Percentiles rank a stretch among this genome's conserved stretches.
phyloP scores from a whole-genome alignment of 805 yeast species.

The Lipomyces lipofer region DNA sequence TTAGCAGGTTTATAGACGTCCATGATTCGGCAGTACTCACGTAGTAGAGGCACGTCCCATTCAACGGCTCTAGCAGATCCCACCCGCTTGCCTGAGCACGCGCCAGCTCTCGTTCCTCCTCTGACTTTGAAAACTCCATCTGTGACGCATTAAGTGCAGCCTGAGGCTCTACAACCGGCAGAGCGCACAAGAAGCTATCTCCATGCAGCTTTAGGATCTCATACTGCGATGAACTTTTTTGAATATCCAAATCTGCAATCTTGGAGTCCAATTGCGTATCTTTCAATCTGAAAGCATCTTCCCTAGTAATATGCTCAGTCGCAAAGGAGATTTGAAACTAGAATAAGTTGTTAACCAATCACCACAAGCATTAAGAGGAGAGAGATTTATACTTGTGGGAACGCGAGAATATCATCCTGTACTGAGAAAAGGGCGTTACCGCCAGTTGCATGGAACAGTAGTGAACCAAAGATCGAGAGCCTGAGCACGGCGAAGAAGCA shows the following conservation, averaged over 20 bases:
- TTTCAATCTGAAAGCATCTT: not conserved
- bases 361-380: not conserved
- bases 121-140: slow-evolving; percentile 19
- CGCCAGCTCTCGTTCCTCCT: slow-evolving; percentile 27
- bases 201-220: slow-evolving; percentile 17
- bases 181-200: slow-evolving; percentile 14
- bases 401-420: slow-evolving; percentile 30
- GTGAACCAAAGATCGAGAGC: too few relatives aligned
- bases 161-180: slow-evolving; percentile 17
- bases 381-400: slow-evolving; percentile 30
- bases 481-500: too few relatives aligned
- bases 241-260: not conserved
- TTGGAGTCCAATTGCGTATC: not conserved
- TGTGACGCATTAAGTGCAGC: slow-evolving; percentile 14
- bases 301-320: slow-evolving; percentile 12
- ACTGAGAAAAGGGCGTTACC: too few relatives aligned
- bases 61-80: slow-evolving; percentile 29
- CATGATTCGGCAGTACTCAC: slow-evolving; percentile 6
- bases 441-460: too few relatives aligned
- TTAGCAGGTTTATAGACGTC: not conserved
- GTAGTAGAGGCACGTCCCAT: slow-evolving; percentile 30
- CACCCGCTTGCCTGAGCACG: slow-evolving; percentile 27
- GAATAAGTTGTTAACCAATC: not conserved
- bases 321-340: slow-evolving; percentile 20
- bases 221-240: slow-evolving; percentile 5